phyloP scores from a whole-genome alignment of 2,329 filamentous ascomycete genomes.

The Bimuria novae-zelandiae region DNA sequence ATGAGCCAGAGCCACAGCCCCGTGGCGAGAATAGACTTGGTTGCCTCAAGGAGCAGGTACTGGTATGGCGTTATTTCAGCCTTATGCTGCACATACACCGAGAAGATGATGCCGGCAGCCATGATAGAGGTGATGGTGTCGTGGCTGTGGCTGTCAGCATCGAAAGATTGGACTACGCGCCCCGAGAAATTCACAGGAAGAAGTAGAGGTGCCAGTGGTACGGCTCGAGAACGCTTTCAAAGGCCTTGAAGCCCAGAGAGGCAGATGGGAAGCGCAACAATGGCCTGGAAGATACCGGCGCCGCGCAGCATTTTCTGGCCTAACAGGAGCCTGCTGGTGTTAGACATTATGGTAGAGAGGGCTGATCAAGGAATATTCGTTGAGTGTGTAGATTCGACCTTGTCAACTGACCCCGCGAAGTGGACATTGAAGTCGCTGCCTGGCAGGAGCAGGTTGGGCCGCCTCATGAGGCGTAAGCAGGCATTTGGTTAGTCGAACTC shows the following conservation, averaged over 20 bases:
- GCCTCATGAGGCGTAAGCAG: no score
- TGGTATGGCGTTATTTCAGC: not conserved
- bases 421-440: not conserved
- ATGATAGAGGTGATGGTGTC: constrained; percentile 10
- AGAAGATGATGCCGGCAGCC: constrained; percentile 14
- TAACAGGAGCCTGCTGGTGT: not conserved
- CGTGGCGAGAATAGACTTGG: constrained; percentile 11
- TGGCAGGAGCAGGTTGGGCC: not conserved
- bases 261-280: constrained; percentile 9
- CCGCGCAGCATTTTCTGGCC: constrained; percentile 12
- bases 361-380: no score
- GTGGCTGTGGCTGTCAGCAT: not conserved
- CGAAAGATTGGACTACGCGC: not conserved
- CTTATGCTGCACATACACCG: constrained; percentile 13
- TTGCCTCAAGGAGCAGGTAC: constrained; percentile 9
- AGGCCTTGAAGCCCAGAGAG: constrained; percentile 8
- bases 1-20: constrained; percentile 17
- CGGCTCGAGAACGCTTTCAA: not conserved
- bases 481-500: no score
- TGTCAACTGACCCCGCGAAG: no score
- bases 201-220: constrained; percentile 2
- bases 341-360: not conserved
- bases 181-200: constrained; percentile 9
- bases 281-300: constrained; percentile 11
- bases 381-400: no score